phyloP scores from a whole-genome alignment of 2,329 filamentous ascomycete genomes.

The Trichothecium sympodiale region DNA sequence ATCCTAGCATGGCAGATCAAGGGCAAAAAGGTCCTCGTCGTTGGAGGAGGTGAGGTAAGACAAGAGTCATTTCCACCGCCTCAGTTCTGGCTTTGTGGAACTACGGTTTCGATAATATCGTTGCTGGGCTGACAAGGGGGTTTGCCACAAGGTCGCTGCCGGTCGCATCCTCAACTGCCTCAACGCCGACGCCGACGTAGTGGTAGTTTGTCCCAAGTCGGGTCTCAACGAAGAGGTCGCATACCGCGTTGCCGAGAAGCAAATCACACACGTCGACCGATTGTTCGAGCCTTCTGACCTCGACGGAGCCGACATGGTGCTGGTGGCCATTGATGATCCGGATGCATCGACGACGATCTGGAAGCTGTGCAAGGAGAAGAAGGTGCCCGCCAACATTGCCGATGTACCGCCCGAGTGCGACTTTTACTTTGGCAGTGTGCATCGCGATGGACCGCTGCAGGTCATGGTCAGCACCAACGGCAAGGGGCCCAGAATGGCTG shows the following conservation, averaged over 20 bases:
- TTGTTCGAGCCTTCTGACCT: conserved; percentile 81
- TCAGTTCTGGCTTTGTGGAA: too few species aligned
- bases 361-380: conserved; percentile 79
- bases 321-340: conserved; percentile 88
- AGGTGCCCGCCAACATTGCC: conserved; percentile 87
- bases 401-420: conserved; percentile 96
- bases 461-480: conserved; percentile 99
- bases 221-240: conserved; percentile 85
- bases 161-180: conserved; percentile 89
- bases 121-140: background rate
- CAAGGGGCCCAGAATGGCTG: conserved; percentile 84
- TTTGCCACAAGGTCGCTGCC: conserved; percentile 67
- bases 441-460: conserved; percentile 89
- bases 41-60: conserved; percentile 86
- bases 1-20: conserved; percentile 94
- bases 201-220: conserved; percentile 66
- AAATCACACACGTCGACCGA: conserved; percentile 73
- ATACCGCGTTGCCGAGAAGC: conserved; percentile 61
- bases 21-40: conserved; percentile 79
- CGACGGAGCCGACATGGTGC: conserved; percentile 72
- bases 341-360: conserved; percentile 83
- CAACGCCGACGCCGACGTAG: conserved; percentile 87
- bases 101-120: background rate
- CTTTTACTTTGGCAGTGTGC: conserved; percentile 95
- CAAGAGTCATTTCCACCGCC: too few species aligned